Evolutionary conservation across 108 stramenopile species (phyloP).

Genomic region (Phaeodactylum tricornutum): DNA sequence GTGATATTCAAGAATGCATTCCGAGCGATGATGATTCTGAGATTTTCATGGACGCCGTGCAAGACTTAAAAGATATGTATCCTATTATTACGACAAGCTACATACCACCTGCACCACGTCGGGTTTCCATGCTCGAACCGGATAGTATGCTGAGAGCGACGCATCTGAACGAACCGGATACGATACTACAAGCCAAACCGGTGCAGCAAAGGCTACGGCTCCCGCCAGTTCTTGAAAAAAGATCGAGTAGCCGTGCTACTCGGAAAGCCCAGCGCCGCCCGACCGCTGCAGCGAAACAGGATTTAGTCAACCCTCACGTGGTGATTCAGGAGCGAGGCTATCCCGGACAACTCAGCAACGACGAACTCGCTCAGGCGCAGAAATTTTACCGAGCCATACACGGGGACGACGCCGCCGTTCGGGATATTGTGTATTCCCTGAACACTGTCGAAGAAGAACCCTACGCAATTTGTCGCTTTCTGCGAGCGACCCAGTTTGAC

Average conservation of each 20-base stretch:
- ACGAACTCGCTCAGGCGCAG: conserved; percentile 7
- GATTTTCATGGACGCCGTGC: not conserved
- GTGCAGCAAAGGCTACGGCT: too few species aligned
- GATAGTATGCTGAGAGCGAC: not conserved
- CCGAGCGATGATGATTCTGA: conserved; percentile 2
- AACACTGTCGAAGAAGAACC: conserved; percentile 30
- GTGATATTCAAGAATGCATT: conserved; percentile 1
- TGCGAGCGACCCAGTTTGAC: conserved; percentile 39
- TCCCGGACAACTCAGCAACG: conserved; percentile 15
- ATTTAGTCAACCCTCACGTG: not conserved
- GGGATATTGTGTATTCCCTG: conserved; percentile 12
- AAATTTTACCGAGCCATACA: not conserved
- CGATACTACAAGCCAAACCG: not conserved
- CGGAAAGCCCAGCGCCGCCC: not conserved
- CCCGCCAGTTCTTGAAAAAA: not conserved
- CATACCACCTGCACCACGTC: not conserved
- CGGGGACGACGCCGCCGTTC: not conserved
- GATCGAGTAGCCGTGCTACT: not conserved
- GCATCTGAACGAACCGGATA: not conserved
- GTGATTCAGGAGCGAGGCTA: conserved; percentile 9
- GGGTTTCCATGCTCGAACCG: conserved; percentile 4
- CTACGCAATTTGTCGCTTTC: conserved; percentile 40
- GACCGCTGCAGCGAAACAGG: not conserved
- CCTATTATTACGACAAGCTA: conserved; percentile 5
- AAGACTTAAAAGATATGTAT: not conserved